Evolutionary conservation across 208 protist genomes (phyloP), one percentile per base, ranked within the genome.

Genomic region (Leishmania mexicana): DNA sequence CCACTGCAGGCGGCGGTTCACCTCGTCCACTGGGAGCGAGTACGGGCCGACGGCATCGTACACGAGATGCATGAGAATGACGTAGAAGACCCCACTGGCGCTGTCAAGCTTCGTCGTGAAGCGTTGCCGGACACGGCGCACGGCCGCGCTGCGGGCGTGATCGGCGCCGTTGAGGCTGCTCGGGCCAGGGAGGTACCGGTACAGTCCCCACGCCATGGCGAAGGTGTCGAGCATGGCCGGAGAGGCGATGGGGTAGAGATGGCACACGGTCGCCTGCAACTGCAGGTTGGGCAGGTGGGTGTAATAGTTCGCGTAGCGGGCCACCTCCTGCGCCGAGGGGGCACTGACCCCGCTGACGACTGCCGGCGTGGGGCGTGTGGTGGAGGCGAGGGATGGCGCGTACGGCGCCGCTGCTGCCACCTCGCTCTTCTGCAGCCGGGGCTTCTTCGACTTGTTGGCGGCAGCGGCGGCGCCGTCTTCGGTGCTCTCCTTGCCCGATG

Each of bases 21-120:
- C 68, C 64, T 95, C 90, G 31, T 92, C 85, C 24, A 96, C 75
- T 8, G 83, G 58, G 38, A 96, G 86, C 21, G 92, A 94, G 81
- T 93, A 94, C 7, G 87, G 77, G 5, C 89, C 92, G 35, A 97
- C 93, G 17, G 90, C 80, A 83, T 97, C 95, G 85, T 96, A 96
- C 24, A 96, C 3, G 24, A 96, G 81, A 54, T 95, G 92, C 91
- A 93, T 92, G 11, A 97, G 82, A 75, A 91, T 79, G 47, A 87
- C 71, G 74, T 95, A 86, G 81, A 91, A 97, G 64, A 81, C 80
- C 28, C 84, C 92, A 45, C 81, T 75, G 21, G 60, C 38, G 51
- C 71, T 51, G 75, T 83, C 88, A 38, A 96, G 87, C 81, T 91
- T 92, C 5, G 89, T 74, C 13, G 85, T 84, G 81, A 94, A 93